These are phyloP conservation scores for Sequoia sempervirens DNA, from an alignment of 75 land plant species.

Conservation along the genomic window DNA sequence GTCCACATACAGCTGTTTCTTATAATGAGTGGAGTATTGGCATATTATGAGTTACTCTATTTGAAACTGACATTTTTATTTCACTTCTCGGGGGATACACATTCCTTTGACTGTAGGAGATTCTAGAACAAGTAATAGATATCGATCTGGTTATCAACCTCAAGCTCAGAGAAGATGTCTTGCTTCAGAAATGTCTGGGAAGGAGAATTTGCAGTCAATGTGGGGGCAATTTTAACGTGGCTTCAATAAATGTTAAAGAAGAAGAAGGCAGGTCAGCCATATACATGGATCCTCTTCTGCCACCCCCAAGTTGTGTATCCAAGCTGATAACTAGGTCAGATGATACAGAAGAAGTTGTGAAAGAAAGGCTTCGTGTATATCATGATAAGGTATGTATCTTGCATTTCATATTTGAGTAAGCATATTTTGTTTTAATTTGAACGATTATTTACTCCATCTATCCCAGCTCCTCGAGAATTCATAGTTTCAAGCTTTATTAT, in stretches of 20 bases:
- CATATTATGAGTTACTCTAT: background rate
- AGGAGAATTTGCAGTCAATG: slow-evolving; percentile 89
- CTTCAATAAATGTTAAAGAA: slow-evolving; percentile 64
- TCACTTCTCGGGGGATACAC: background rate
- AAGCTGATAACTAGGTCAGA: slow-evolving; percentile 78
- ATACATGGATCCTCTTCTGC: slow-evolving; percentile 86
- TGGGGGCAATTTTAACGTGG: slow-evolving; percentile 85
- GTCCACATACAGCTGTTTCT: background rate
- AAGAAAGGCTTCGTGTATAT: slow-evolving; percentile 68
- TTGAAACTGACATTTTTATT: background rate
- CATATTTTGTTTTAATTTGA: background rate
- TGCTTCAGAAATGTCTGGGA: slow-evolving; percentile 88
- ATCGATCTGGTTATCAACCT: slow-evolving; percentile 91
- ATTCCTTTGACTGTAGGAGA: slow-evolving; percentile 51
- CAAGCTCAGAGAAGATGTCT: slow-evolving; percentile 78
- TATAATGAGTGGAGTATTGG: background rate
- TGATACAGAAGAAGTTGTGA: slow-evolving; percentile 92
- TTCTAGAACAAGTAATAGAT: slow-evolving; percentile 71
- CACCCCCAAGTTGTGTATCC: slow-evolving; percentile 73
- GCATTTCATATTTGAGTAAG: background rate
- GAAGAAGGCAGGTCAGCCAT: slow-evolving; percentile 60
- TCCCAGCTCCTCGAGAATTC: too few species aligned
- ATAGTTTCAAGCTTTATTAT: background rate
- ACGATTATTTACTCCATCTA: background rate
- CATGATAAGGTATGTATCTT: slow-evolving; percentile 57